These are phyloP conservation scores for Meira nashicola DNA, from an alignment of 1,284 basidiomycete genomes.

Conservation along the genomic window DNA sequence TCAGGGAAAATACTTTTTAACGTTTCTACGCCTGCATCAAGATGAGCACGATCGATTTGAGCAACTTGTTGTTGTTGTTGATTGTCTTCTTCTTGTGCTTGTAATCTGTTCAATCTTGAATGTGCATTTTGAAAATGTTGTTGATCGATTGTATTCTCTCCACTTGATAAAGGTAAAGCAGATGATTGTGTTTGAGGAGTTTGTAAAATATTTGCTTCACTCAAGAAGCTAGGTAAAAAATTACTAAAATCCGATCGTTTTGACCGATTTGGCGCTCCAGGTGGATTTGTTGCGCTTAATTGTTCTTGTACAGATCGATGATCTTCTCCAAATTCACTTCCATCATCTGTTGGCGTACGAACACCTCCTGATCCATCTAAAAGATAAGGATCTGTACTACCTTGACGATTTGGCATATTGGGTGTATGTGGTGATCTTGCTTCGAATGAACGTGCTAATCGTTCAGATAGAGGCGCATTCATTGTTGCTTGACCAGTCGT, in stretches of 20 bases:
- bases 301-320: background rate
- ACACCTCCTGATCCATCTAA: slow-evolving; percentile 7
- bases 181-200: background rate
- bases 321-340: background rate
- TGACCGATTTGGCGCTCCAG: background rate
- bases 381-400: slow-evolving; percentile 8
- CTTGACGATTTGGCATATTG: slow-evolving; percentile 1
- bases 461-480: background rate
- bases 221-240: slow-evolving; percentile 11
- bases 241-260: slow-evolving; percentile 4
- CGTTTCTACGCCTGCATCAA: slow-evolving; percentile 11
- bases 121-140: slow-evolving; percentile 3
- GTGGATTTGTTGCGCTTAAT: background rate
- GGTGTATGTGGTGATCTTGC: background rate
- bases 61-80: background rate
- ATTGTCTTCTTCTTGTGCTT: slow-evolving; percentile 1
- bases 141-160: background rate
- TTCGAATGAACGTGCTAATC: too few species aligned
- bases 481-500: background rate
- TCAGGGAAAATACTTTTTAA: slow-evolving; percentile 10
- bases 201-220: background rate
- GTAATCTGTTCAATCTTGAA: background rate
- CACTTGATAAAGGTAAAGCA: background rate
- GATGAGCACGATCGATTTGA: slow-evolving; percentile 8
- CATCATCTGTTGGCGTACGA: slow-evolving; percentile 11